A percentile compares a stretch with the other conserved stretches of the same genome.
Evolutionary conservation across 371 early-diverging fungal species (phyloP).

Genomic region (Rhizopus sp.): DNA sequence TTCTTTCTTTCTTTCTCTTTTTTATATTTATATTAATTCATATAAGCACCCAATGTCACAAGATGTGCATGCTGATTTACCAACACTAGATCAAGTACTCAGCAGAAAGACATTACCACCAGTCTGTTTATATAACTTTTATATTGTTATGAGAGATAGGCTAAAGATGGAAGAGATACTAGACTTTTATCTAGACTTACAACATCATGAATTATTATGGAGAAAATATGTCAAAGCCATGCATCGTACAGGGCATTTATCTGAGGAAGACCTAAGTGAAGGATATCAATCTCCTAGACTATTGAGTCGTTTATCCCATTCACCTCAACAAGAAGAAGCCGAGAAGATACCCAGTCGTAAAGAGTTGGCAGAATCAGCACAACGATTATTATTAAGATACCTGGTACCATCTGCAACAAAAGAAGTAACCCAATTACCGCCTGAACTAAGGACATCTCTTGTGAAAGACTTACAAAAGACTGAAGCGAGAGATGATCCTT

Average conservation of each 20-base stretch:
- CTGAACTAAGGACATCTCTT: constrained; percentile 34
- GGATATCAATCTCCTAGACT: constrained; percentile 43
- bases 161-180: constrained; percentile 62
- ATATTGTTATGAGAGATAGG: constrained; percentile 65
- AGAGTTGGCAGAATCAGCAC: constrained; percentile 60
- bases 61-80: constrained; percentile 31
- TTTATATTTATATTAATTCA: neutral
- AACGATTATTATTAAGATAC: constrained; percentile 56
- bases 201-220: constrained; percentile 66
- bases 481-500: constrained; percentile 52
- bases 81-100: constrained; percentile 63
- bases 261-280: constrained; percentile 43
- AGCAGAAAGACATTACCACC: constrained; percentile 65
- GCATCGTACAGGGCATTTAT: constrained; percentile 38
- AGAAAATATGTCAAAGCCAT: constrained; percentile 53
- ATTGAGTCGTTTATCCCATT: constrained; percentile 35
- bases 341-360: constrained; percentile 46
- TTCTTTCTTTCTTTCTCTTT: neutral
- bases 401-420: constrained; percentile 59
- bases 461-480: constrained; percentile 38
- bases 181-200: constrained; percentile 71
- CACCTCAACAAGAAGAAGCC: neutral
- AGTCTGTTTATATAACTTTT: constrained; percentile 68
- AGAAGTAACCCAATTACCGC: constrained; percentile 46
- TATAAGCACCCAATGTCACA: neutral